Percentiles rank a stretch among this genome's conserved stretches.
Conservation (phyloP, 2,329 filamentous ascomycete species). For the Fusarium dlaminii region DNA sequence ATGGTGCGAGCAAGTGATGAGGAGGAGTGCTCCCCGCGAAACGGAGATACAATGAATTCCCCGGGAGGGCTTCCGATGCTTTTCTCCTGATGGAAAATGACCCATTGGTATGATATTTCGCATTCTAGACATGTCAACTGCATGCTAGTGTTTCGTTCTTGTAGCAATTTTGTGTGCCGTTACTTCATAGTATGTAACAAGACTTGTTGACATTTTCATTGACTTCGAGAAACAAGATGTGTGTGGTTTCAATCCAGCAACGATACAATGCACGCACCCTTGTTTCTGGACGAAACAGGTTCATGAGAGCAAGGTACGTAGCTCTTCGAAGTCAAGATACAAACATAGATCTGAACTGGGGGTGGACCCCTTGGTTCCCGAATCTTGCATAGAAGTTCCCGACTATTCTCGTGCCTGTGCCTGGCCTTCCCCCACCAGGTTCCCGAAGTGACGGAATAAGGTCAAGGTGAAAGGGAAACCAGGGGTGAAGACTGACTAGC, state of each 20-base stretch:
- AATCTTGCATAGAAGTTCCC: constrained; percentile 37
- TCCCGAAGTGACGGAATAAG: constrained; percentile 8
- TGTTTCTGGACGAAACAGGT: background rate
- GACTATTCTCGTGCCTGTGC: constrained; percentile 25
- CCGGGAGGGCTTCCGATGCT: constrained; percentile 14
- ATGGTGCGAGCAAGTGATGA: constrained; percentile 19
- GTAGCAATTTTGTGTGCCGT: background rate
- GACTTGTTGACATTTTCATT: background rate
- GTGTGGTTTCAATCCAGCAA: background rate
- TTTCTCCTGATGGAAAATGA: background rate
- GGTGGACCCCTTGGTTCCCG: constrained; percentile 30
- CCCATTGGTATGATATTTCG: background rate
- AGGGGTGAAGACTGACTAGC: constrained; percentile 7
- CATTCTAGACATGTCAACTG: background rate
- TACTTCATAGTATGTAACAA: background rate
- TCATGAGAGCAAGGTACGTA: background rate
- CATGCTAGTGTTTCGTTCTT: background rate
- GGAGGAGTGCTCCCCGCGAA: constrained; percentile 33
- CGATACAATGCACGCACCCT: background rate
- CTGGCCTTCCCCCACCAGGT: constrained; percentile 8
- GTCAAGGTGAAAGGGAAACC: constrained; percentile 22
- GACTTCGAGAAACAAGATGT: background rate
- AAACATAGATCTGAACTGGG: constrained; percentile 29
- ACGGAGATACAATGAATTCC: constrained; percentile 20
- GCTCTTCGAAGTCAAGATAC: constrained; percentile 14